phyloP scores from a whole-genome alignment of 768 basidiomycete species.

The Leccinum obscurum region DNA sequence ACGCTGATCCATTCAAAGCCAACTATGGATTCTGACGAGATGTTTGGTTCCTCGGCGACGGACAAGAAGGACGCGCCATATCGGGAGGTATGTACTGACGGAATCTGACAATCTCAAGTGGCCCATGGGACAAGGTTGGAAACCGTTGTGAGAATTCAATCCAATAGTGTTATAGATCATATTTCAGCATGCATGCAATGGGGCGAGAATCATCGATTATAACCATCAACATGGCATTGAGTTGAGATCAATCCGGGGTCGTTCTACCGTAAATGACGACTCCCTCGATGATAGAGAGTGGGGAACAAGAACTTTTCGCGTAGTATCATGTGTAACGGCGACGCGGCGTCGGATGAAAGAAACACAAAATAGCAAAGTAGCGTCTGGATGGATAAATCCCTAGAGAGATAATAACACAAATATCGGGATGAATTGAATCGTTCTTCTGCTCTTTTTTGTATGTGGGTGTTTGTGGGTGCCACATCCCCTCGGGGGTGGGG shows the following conservation, averaged over 20 bases:
- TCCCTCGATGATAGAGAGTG: not conserved
- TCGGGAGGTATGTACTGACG: slow-evolving; percentile 16
- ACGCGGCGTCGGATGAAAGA: not conserved
- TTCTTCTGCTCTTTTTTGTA: not conserved
- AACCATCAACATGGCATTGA: not conserved
- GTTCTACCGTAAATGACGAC: not conserved
- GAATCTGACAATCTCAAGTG: slow-evolving; percentile 55
- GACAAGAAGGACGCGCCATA: slow-evolving; percentile 5
- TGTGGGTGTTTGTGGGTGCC: not conserved
- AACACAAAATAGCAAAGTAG: not conserved
- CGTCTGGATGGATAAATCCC: not conserved
- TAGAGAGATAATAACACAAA: not conserved
- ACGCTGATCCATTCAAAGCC: slow-evolving; percentile 18
- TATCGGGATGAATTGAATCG: not conserved
- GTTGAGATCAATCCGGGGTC: not conserved
- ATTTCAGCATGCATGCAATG: not conserved
- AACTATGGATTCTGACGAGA: slow-evolving; percentile 18
- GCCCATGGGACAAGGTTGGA: slow-evolving; percentile 61
- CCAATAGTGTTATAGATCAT: not conserved
- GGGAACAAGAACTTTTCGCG: not conserved
- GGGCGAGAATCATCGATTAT: not conserved
- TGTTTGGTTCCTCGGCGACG: slow-evolving; percentile 13
- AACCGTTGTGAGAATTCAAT: slow-evolving; percentile 32
- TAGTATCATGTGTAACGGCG: not conserved
- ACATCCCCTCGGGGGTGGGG: too few species aligned